Base-by-base conservation (phyloP, 495 filamentous ascomycete genomes). In the Annulohypoxylon moriforme region DNA sequence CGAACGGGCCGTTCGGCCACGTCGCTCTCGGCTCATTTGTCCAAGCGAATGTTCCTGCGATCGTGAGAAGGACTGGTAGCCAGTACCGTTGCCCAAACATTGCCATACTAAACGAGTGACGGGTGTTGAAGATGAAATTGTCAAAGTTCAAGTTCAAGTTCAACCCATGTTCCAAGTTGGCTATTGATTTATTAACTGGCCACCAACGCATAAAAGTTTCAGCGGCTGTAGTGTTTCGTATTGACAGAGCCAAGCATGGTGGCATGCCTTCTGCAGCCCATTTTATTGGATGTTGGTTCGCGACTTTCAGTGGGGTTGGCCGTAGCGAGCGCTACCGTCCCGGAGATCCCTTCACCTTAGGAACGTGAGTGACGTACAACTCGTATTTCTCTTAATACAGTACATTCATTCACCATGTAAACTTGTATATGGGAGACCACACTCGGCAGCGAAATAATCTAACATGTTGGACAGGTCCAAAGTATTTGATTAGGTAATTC, bases 1-100 rank as follows among this genome's bases (percentile, higher is more conserved):
- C 67, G 34, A 83, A 74, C 16, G 80, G 80, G 0, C 75, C 72
- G 44, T 77, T 74, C 22, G 79, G 78, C 70, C 74, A 83, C 3
- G 69, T 42, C 14, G 73, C 75, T 31, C 71, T 60, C 14, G 67
- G 67, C 27, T 47, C 46, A 52, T 67, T 60, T 33, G 52, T 49
- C 14, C 57, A 67, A 49, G 71, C 67, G 24, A 50, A 60, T 31
- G 49, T 33, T 20, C 68, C 20, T 31, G 25, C 27, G 36, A 72
- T 47, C n/a, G 52, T 36, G 13, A 67, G 42, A 52, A 58, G 47
- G 14, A 40, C 6, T 7, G 50, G 40, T 38, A 73, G 29, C 71
- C 66, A 67, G 52, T 52, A 49, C 18, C 47, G 33, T 53, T 27
- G 49, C 52, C 49, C 34, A 36, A 59, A 44, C 13, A 11, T 46